phyloP scores from a whole-genome alignment of 1,139 yeast genomes.

The Pichia kudriavzevii region DNA sequence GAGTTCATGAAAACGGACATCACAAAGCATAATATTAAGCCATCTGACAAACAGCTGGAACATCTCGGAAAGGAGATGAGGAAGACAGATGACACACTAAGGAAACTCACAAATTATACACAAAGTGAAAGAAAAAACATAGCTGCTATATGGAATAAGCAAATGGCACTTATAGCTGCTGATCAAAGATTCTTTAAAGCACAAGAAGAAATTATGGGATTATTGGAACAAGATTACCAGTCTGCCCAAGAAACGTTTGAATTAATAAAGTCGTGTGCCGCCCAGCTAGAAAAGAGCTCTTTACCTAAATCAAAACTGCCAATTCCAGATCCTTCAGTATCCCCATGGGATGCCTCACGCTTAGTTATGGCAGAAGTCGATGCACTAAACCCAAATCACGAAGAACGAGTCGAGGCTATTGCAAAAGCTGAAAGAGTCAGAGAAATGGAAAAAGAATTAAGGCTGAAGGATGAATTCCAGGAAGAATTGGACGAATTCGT shows the following conservation, averaged over 20 bases:
- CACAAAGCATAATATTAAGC: constrained; percentile 84
- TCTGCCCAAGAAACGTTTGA: constrained; percentile 77
- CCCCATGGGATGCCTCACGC: constrained; percentile 60
- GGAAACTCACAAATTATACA: constrained; percentile 54
- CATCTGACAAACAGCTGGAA: constrained; percentile 66
- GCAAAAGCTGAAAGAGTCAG: constrained; percentile 79
- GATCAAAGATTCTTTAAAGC: constrained; percentile 88
- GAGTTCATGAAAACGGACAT: constrained; percentile 89
- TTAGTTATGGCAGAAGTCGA: constrained; percentile 76
- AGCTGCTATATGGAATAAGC: constrained; percentile 91
- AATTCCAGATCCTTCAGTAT: constrained; percentile 61
- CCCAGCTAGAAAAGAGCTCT: constrained; percentile 58
- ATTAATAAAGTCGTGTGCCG: constrained; percentile 74
- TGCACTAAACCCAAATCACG: constrained; percentile 77
- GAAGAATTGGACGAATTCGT: constrained; percentile 87
- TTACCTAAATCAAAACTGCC: constrained; percentile 32
- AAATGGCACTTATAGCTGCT: constrained; percentile 81
- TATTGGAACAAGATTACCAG: constrained; percentile 71
- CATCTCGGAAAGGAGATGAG: constrained; percentile 58
- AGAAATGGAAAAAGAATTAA: constrained; percentile 58
- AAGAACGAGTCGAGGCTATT: constrained; percentile 77
- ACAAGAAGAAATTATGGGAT: constrained; percentile 79
- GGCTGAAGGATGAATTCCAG: constrained; percentile 59
- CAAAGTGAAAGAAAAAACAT: constrained; percentile 69
- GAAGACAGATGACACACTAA: constrained; percentile 47